Base-by-base conservation (phyloP, 768 basidiomycete species). In the Termitomyces sp. region DNA sequence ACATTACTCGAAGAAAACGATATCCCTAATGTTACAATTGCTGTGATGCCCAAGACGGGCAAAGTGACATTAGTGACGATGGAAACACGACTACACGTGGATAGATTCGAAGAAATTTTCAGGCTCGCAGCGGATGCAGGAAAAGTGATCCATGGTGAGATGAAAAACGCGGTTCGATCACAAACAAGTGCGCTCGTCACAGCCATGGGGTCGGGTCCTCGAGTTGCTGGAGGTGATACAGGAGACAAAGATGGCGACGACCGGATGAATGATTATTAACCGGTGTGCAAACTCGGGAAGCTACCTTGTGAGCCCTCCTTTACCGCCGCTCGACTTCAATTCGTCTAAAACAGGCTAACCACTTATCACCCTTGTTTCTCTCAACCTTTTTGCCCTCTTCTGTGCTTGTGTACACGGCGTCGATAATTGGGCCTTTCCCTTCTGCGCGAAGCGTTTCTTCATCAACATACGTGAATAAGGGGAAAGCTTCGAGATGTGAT, bases 341-440 rank as follows among this genome's bases (percentile, higher is more conserved):
- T 63, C 94, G 79, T 66, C 82, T 79, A 72, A 94, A 98, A 69
- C 94, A 96, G 5, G 91, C 92, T 33, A 96, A 78, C 87, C 88
- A 95, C 70, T 98, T 98, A 46, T 89, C 80, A 26, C 94, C 94
- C 19, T 79, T 76, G 67, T 97, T 98, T 67, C 96, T 77, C 68
- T 91, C 91, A 0, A 98, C 97, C 70, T 99, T 99, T 71, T 86
- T 92, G 5, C 97, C 96, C 72, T 99, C 97, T 70, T 99, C 97
- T 3, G 97, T 99, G 64, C 85, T 85, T 35, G 75, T 81, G 69
- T 86, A 87, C 17, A 96, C 85, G 2, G 86, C 90, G 61, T 91
- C 89, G n/a, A 95, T 67, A 47, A 94, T 83, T 0, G 81, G 76
- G 2, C 88, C 89, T 62, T 86, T 84, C 17, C 90, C 91, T 60